Conservation (phyloP, 208 protist species). For the Wallacemonas sp. region DNA sequence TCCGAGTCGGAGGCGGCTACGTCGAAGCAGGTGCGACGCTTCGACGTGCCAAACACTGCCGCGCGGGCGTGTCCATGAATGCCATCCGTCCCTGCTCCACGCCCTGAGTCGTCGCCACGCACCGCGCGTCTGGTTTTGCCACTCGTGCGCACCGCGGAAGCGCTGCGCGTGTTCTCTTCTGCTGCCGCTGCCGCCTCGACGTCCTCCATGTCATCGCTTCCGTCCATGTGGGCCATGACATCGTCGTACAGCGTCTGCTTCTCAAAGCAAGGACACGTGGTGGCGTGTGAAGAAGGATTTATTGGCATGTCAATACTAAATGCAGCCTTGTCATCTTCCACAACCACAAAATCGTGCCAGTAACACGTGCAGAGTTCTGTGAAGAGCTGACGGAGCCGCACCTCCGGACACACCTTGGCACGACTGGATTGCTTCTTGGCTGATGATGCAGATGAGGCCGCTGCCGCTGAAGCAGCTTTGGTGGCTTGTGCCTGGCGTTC, state of each 20-base stretch:
- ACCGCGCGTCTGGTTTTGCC: no score
- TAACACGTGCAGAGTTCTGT: constrained; percentile 37
- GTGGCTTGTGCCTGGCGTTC: neutral
- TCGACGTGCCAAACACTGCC: constrained; percentile 44
- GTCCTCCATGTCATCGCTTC: neutral
- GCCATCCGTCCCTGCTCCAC: no score
- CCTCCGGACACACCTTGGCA: no score
- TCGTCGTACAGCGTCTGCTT: constrained; percentile 35
- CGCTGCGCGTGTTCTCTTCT: neutral
- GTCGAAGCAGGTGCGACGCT: constrained; percentile 32
- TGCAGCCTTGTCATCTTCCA: constrained; percentile 2
- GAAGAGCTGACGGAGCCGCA: constrained; percentile 28
- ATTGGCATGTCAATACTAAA: constrained; percentile 54
- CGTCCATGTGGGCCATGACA: constrained; percentile 1
- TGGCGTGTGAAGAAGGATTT: constrained; percentile 69
- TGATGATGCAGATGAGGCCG: no score
- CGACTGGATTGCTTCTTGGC: no score
- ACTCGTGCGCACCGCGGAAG: no score
- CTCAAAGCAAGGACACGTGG: constrained; percentile 50
- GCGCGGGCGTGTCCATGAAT: constrained; percentile 13
- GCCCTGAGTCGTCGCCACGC: no score
- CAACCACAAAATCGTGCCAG: constrained; percentile 33
- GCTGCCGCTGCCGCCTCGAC: neutral
- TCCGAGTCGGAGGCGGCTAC: constrained; percentile 1
- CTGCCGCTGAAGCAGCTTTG: constrained; percentile 5